phyloP scores from a whole-genome alignment of 1,284 basidiomycete species.

The Bjerkandera adusta region DNA sequence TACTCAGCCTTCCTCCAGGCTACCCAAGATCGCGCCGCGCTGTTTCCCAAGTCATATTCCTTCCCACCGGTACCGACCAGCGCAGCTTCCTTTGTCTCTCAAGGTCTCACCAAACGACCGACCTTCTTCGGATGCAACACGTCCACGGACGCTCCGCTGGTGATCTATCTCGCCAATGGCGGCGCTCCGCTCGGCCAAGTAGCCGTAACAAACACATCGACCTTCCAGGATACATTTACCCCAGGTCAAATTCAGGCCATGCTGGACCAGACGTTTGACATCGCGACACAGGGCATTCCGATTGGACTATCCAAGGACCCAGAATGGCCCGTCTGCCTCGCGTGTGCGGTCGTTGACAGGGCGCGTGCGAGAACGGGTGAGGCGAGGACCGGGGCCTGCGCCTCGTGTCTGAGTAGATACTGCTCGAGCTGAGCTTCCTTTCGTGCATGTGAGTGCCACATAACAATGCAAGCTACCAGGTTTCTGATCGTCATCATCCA shows the following conservation, averaged over 20 bases:
- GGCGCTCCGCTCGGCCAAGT: conserved; percentile 39
- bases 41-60: conserved; percentile 36
- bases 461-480: no score
- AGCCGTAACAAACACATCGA: conserved; percentile 41
- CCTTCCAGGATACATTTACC: conserved; percentile 31
- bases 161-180: conserved; percentile 37
- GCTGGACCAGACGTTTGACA: conserved; percentile 38
- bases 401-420: conserved; percentile 37
- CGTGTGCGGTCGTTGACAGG: conserved; percentile 44
- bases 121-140: conserved; percentile 45
- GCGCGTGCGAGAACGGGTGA: conserved; percentile 29
- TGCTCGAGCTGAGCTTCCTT: conserved; percentile 36
- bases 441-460: no score
- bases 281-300: conserved; percentile 40
- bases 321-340: conserved; percentile 43
- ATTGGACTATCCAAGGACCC: conserved; percentile 28
- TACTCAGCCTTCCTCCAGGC: conserved; percentile 23
- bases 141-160: conserved; percentile 24
- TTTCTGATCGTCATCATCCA: no score
- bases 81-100: conserved; percentile 29
- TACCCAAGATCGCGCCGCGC: conserved; percentile 36
- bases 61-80: conserved; percentile 41
- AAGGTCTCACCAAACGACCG: conserved; percentile 35
- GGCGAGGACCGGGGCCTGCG: conserved; percentile 36
- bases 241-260: conserved; percentile 34